Base-by-base conservation (phyloP, 2,329 filamentous ascomycete genomes). In the Neofusicoccum laricinum region DNA sequence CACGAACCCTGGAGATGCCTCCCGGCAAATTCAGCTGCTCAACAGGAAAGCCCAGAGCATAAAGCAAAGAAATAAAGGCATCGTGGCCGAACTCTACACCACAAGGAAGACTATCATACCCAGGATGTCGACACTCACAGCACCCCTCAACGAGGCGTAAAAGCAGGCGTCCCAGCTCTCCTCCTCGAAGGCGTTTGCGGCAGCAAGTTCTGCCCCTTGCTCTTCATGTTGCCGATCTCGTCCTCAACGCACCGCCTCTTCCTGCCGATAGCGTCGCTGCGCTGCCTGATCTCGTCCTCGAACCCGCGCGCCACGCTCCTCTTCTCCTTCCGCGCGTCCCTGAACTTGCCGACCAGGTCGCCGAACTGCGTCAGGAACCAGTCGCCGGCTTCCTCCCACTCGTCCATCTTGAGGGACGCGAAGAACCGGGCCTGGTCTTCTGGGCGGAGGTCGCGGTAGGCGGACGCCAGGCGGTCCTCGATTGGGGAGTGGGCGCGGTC, bases 381-480 rank as follows among this genome's bases (percentile, higher is more conserved):
- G 64, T 87, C 84, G 2, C 86, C 86, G 21, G 85, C 84, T 50
- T 86, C 81, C 73, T 88, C 86, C 84, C 86, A 88, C 66, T 88
- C 80, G 3, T 78, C 73, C 15, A 87, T 79, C 0, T 77, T 74
- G 45, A 88, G 76, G 10, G 78, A 80, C 1, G 77, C 74, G 67
- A 89, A 82, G 71, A 87, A 86, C 0, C 73, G 68, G 3, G 72
- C 71, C 66, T 86, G 83, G 3, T 81, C 75, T 30, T 74, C 58
- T 0, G 66, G 36, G 32, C 67, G 66, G 7, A 75, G 66, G 4
- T 68, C 69, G 25, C 73, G 32, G 48, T 3, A 77, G 68, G n/a
- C 71, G 6, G 64, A 67, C 14, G 48, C 7, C 14, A 48, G 21
- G 17, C 55, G 66, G 3, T 53, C 25, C 17, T 64, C 34, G 50